These are phyloP conservation scores for Saturnispora serradocipensis DNA, from an alignment of 805 yeast species.

Conservation along the genomic window DNA sequence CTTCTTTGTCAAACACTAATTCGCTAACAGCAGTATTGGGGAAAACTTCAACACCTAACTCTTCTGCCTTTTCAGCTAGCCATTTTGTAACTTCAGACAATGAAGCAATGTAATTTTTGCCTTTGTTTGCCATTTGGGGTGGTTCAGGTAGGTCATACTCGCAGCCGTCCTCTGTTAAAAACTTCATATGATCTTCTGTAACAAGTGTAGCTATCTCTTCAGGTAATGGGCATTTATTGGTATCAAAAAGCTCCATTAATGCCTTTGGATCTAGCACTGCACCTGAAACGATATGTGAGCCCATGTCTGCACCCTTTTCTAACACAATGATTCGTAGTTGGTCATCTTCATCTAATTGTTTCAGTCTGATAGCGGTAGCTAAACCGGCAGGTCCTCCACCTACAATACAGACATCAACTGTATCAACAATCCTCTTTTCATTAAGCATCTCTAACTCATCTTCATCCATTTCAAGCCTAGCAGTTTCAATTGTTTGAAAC, in stretches of 20 bases:
- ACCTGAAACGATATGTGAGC: conserved; percentile 87
- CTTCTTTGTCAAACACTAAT: conserved; percentile 52
- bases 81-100: conserved; percentile 72
- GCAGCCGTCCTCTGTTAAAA: conserved; percentile 43
- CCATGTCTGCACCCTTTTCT: conserved; percentile 90
- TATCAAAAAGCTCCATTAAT: conserved; percentile 72
- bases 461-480: conserved; percentile 23
- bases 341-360: conserved; percentile 64
- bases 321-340: conserved; percentile 73
- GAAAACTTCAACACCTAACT: conserved; percentile 85
- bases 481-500: conserved; percentile 18
- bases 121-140: conserved; percentile 76
- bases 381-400: conserved; percentile 99
- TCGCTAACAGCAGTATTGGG: conserved; percentile 85
- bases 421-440: conserved; percentile 71
- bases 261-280: conserved; percentile 92
- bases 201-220: conserved; percentile 67
- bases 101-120: conserved; percentile 78
- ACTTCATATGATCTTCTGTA: conserved; percentile 63
- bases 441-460: conserved; percentile 34
- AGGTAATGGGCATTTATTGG: conserved; percentile 55
- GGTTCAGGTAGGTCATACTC: conserved; percentile 84
- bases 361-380: conserved; percentile 83
- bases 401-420: conserved; percentile 88
- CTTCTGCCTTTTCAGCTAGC: conserved; percentile 84